Percentiles rank a stretch among this genome's conserved stretches.
Evolutionary conservation across 306 rosid genomes (phyloP).

Genomic region (Medicago lupulina): DNA sequence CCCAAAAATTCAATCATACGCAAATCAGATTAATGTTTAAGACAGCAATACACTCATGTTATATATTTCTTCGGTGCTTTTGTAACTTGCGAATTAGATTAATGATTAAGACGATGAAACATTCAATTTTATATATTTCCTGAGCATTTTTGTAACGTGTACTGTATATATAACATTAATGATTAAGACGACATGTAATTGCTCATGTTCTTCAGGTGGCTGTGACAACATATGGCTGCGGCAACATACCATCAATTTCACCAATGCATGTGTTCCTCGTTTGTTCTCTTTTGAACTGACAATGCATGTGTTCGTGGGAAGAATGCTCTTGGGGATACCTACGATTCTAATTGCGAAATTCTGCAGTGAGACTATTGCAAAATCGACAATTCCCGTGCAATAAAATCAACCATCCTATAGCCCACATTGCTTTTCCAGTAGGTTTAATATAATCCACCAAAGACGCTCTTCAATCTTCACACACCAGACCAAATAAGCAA

Average conservation of each 20-base stretch:
- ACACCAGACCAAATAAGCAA: not conserved
- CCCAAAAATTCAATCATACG: no score
- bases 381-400: constrained; percentile 86
- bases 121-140: not conserved
- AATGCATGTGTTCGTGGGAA: constrained; percentile 61
- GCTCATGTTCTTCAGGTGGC: constrained; percentile 60
- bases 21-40: no score
- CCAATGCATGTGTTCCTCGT: constrained; percentile 66
- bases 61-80: no score
- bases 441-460: constrained; percentile 9
- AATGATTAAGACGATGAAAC: no score
- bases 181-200: not conserved
- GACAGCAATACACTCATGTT: no score
- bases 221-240: constrained; percentile 93
- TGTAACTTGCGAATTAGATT: no score
- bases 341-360: constrained; percentile 81
- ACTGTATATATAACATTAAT: not conserved
- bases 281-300: constrained; percentile 67
- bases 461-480: no score
- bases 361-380: constrained; percentile 89
- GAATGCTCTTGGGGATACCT: constrained; percentile 82
- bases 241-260: constrained; percentile 94
- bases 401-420: constrained; percentile 71
- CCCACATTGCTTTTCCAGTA: constrained; percentile 43
- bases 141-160: not conserved